A percentile compares a stretch with the other conserved stretches of the same genome.
Conservation (phyloP, 176 grass and related monocot genomes). For the Oryza brachyantha region DNA sequence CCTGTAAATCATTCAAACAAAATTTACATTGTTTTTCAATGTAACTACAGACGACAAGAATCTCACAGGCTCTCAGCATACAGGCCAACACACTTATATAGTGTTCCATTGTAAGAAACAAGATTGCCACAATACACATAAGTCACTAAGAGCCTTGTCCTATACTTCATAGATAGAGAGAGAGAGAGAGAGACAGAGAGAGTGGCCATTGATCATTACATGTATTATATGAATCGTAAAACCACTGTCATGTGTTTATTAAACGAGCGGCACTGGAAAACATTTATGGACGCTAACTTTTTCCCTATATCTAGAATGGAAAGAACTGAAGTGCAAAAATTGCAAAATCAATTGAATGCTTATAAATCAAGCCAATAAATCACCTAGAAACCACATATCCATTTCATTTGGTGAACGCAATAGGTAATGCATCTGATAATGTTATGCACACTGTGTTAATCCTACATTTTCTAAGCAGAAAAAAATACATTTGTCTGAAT, state of each 20-base stretch:
- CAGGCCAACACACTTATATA: not conserved
- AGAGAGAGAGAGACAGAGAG: not conserved
- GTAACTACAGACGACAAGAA: constrained; percentile 1
- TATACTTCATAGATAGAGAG: not conserved
- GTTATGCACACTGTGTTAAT: not conserved
- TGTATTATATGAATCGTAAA: not conserved
- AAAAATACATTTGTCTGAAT: not conserved
- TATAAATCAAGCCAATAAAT: constrained; percentile 5
- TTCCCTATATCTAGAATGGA: too few relatives aligned
- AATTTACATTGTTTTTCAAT: constrained; percentile 26
- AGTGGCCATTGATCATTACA: not conserved
- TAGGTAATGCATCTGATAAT: not conserved
- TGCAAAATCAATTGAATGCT: not conserved
- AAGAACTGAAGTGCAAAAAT: not conserved
- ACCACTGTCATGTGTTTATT: not conserved
- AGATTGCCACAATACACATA: not conserved
- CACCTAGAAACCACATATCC: not conserved
- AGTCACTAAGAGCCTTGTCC: not conserved
- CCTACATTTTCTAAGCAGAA: not conserved
- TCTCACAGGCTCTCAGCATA: not conserved
- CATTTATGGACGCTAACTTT: too few relatives aligned
- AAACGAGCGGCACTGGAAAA: not conserved
- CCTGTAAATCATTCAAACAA: constrained; percentile 35
- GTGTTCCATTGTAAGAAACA: not conserved
- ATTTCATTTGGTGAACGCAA: not conserved